Base-by-base conservation (phyloP, 805 yeast genomes). In the Zygoascus flipseniorum region DNA sequence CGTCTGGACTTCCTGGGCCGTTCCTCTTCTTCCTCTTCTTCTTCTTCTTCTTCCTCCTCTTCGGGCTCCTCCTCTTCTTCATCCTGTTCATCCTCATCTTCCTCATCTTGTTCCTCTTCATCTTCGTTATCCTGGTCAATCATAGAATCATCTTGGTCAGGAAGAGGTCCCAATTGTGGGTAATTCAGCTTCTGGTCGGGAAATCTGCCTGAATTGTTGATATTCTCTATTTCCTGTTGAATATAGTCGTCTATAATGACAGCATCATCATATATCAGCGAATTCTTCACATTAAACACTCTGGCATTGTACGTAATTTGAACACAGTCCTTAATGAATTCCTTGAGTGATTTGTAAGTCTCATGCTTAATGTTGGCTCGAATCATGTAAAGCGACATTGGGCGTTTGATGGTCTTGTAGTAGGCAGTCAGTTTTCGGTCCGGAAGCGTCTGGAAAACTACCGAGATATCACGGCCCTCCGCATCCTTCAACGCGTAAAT, bases 221-320 rank as follows among this genome's bases (percentile, higher is more conserved):
- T 71, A 54, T 70, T 68, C 13, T 84, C 82, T 32, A 85, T 72
- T 45, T 67, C 68, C 8, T 75, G 73, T 52, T 66, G 69, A 47
- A 84, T 64, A 63, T 68, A 81, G 44, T 73, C 66, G 60, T 84
- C 84, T 57, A 84, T 67, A 20, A 81, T 72, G 18, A 75, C 72
- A 2, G 89, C 97, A 60, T 85, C 86, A 23, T 74, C 74, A 68
- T 85, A 86, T 51, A 86, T 84, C 16, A 72, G 72, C 0, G 89
- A 80, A 13, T 76, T 82, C 57, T 81, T 82, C 54, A 81, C 82
- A 68, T 92, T 92, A 69, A 84, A 92, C 47, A 83, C 79, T 56
- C 87, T 79, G 2, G 97, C 97, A 65, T 92, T 92, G 89, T 95
- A 88, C 0, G 88, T 79, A 51, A 92, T 85, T 67, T 87, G 95